Percentiles rank a stretch among this genome's conserved stretches.
These are phyloP conservation scores for Coix lacrymajobi DNA, from an alignment of 176 grass and related monocot species.

Conservation along the genomic window DNA sequence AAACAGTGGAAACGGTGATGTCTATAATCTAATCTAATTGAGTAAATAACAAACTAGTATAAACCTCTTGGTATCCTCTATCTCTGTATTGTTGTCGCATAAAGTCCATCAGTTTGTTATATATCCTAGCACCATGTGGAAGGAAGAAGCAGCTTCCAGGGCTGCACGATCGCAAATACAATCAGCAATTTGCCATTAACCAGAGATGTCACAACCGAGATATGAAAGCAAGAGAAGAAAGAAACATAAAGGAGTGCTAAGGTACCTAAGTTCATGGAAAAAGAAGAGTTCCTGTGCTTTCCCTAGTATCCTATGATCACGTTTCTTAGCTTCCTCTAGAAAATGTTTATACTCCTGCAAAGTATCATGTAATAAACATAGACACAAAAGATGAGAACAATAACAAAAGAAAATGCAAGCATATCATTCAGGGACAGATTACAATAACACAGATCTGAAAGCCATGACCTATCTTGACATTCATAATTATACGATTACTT, in stretches of 20 bases:
- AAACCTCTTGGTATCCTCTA: constrained; percentile 91
- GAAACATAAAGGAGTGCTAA: constrained; percentile 2
- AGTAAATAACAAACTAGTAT: constrained; percentile 17
- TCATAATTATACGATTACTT: neutral
- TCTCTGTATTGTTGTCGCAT: constrained; percentile 68
- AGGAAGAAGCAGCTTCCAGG: constrained; percentile 97
- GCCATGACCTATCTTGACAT: neutral
- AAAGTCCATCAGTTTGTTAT: constrained; percentile 97
- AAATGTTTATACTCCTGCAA: constrained; percentile 76
- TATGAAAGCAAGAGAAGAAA: neutral
- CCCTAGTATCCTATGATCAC: constrained; percentile 87
- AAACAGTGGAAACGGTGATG: neutral
- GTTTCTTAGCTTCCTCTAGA: constrained; percentile 94
- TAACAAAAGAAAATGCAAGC: neutral
- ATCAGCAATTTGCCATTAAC: neutral
- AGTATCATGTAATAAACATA: constrained; percentile 12
- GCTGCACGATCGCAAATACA: constrained; percentile 40
- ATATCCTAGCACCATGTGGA: constrained; percentile 87
- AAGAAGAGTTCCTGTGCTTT: constrained; percentile 94
- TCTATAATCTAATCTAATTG: neutral
- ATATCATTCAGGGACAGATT: neutral
- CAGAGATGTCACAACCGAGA: neutral
- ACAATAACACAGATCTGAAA: neutral
- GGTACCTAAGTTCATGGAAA: constrained; percentile 96
- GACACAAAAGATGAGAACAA: neutral